phyloP scores from a whole-genome alignment of 345 rosid genomes.

The Erucastrum elatum region DNA sequence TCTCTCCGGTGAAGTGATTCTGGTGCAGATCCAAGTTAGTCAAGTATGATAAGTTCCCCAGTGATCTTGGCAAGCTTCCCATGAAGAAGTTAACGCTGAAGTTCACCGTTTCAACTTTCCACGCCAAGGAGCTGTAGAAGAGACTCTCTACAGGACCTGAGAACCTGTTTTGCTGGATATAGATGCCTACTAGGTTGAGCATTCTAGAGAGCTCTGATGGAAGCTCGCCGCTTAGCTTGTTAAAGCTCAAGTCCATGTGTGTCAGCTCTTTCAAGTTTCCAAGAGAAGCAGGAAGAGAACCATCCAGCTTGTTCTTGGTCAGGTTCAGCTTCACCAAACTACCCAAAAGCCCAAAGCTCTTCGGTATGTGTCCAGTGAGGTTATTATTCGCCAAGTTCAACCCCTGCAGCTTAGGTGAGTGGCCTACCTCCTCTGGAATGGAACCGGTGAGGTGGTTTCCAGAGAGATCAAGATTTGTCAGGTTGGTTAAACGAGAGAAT shows the following conservation, averaged over 20 bases:
- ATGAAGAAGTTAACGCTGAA: slow-evolving; percentile 59
- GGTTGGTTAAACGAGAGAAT: slow-evolving; percentile 60
- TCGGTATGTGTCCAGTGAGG: slow-evolving; percentile 70
- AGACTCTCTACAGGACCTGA: slow-evolving; percentile 50
- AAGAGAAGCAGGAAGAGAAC: slow-evolving; percentile 60
- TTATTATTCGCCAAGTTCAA: slow-evolving; percentile 70
- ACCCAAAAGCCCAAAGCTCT: slow-evolving; percentile 56
- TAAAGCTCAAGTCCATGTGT: slow-evolving; percentile 76
- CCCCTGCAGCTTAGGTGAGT: slow-evolving; percentile 73
- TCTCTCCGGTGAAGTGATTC: slow-evolving; percentile 58
- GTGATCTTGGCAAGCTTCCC: slow-evolving; percentile 55
- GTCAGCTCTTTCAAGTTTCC: slow-evolving; percentile 72
- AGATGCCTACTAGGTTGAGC: slow-evolving; percentile 74
- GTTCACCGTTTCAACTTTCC: slow-evolving; percentile 71
- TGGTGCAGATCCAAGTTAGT: slow-evolving; percentile 62
- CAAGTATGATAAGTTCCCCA: slow-evolving; percentile 70
- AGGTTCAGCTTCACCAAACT: slow-evolving; percentile 80
- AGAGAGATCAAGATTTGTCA: slow-evolving; percentile 75
- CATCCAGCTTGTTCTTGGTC: slow-evolving; percentile 59
- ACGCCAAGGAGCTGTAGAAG: slow-evolving; percentile 48
- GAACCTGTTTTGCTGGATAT: slow-evolving; percentile 65
- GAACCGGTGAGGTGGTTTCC: slow-evolving; percentile 62
- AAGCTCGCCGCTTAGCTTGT: slow-evolving; percentile 61
- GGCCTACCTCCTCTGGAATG: slow-evolving; percentile 64
- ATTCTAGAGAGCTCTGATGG: slow-evolving; percentile 56